phyloP scores from a whole-genome alignment of 805 yeast genomes.

The Candida manassasensis region DNA sequence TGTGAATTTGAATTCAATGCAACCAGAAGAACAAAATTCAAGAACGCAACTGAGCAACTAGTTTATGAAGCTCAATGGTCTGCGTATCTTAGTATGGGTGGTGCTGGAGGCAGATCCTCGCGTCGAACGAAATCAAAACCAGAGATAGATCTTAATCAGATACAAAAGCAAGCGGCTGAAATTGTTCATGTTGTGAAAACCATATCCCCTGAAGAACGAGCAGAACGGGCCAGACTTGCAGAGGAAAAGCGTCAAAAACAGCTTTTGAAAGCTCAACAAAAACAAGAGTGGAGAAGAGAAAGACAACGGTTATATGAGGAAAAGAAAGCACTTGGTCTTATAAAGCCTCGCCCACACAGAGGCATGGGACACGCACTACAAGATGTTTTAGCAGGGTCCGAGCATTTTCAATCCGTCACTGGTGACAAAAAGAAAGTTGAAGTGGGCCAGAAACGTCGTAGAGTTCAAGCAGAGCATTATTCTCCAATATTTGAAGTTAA shows the following conservation, averaged over 20 bases:
- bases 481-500: conserved; percentile 21
- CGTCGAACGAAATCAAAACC: conserved; percentile 11
- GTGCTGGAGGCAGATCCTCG: not conserved
- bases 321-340: conserved; percentile 4
- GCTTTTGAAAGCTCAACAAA: conserved; percentile 3
- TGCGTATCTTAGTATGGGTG: conserved; percentile 13
- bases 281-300: conserved; percentile 1
- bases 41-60: conserved; percentile 25
- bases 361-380: conserved; percentile 3
- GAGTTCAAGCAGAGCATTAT: conserved; percentile 23
- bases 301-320: not conserved
- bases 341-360: not conserved
- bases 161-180: conserved; percentile 12
- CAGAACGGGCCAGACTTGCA: conserved; percentile 7
- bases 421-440: conserved; percentile 31
- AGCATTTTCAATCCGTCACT: conserved; percentile 37
- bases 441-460: conserved; percentile 29
- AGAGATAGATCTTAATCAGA: conserved; percentile 13
- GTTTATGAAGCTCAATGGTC: conserved; percentile 40
- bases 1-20: conserved; percentile 22
- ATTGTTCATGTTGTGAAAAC: conserved; percentile 5
- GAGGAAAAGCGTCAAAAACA: conserved; percentile 5
- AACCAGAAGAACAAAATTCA: conserved; percentile 24
- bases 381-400: conserved; percentile 20
- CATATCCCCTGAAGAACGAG: conserved; percentile 13